Evolutionary conservation across 2,329 filamentous ascomycete genomes (phyloP).

Genomic region (Ophiosphaerella narmari): DNA sequence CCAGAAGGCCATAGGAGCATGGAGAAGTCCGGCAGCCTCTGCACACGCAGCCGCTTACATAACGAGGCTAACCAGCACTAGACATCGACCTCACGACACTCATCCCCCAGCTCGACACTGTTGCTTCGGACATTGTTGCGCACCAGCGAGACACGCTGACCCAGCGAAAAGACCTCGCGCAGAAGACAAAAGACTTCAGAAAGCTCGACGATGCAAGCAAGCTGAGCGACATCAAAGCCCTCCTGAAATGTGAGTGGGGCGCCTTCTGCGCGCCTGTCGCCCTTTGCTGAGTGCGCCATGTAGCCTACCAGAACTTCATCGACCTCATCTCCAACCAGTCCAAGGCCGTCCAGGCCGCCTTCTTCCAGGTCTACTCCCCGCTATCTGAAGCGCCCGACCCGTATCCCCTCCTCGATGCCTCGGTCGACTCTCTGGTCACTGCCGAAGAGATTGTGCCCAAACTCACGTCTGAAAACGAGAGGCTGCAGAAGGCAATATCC

Average conservation of each 20-base stretch:
- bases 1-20: conserved; percentile 91
- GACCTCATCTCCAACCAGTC: conserved; percentile 95
- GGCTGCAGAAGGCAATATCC: conserved; percentile 78
- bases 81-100: conserved; percentile 86
- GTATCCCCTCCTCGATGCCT: conserved; percentile 93
- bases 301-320: conserved; percentile 96
- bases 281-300: conserved; percentile 24
- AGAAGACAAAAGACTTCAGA: conserved; percentile 97
- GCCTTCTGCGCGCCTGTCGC: background rate
- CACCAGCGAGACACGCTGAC: conserved; percentile 95
- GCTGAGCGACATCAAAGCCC: conserved; percentile 81
- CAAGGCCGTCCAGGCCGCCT: conserved; percentile 90
- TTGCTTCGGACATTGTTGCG: conserved; percentile 91
- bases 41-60: too few species aligned
- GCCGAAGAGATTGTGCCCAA: conserved; percentile 92
- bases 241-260: conserved; percentile 73
- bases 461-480: conserved; percentile 84
- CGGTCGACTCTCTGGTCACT: conserved; percentile 88
- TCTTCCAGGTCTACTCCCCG: conserved; percentile 89
- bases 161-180: conserved; percentile 94
- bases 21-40: conserved; percentile 72
- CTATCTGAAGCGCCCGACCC: conserved; percentile 95
- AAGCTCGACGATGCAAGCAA: conserved; percentile 91
- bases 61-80: conserved; percentile 47
- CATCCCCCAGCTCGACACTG: conserved; percentile 83